phyloP scores from a whole-genome alignment of 768 basidiomycete species.

The Tremella mesenterica region DNA sequence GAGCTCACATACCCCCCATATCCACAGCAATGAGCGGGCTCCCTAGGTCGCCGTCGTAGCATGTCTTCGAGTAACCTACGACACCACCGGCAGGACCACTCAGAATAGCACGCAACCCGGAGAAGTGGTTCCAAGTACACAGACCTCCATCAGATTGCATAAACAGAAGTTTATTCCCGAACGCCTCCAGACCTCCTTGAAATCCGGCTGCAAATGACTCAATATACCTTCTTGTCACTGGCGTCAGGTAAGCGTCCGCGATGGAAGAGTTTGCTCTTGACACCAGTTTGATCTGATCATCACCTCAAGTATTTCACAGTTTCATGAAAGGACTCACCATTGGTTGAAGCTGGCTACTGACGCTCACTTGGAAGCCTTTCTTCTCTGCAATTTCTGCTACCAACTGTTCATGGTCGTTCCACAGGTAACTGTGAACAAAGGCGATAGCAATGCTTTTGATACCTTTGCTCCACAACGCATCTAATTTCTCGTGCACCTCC shows the following conservation, averaged over 20 bases:
- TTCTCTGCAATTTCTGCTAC: conserved; percentile 66
- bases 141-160: conserved; percentile 75
- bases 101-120: conserved; percentile 83
- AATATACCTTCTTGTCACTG: conserved; percentile 29
- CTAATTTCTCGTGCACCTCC: conserved; percentile 55
- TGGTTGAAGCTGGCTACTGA: conserved; percentile 54
- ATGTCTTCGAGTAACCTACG: conserved; percentile 82
- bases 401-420: conserved; percentile 68
- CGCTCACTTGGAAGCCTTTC: conserved; percentile 76
- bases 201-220: conserved; percentile 31
- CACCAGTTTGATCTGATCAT: conserved; percentile 28
- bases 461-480: conserved; percentile 64
- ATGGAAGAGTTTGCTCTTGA: conserved; percentile 29
- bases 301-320: conserved; percentile 3
- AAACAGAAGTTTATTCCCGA: conserved; percentile 48
- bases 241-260: conserved; percentile 39
- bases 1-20: conserved; percentile 11
- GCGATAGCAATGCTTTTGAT: conserved; percentile 51
- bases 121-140: conserved; percentile 57
- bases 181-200: conserved; percentile 23
- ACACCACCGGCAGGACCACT: conserved; percentile 88
- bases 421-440: conserved; percentile 50
- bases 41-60: conserved; percentile 71
- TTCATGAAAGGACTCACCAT: conserved; percentile 22
- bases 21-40: conserved; percentile 75